A percentile compares a stretch with the other conserved stretches of the same genome.
Evolutionary conservation across 352 stramenopile species (phyloP).

Genomic region (Pelagophyceae sp.): DNA sequence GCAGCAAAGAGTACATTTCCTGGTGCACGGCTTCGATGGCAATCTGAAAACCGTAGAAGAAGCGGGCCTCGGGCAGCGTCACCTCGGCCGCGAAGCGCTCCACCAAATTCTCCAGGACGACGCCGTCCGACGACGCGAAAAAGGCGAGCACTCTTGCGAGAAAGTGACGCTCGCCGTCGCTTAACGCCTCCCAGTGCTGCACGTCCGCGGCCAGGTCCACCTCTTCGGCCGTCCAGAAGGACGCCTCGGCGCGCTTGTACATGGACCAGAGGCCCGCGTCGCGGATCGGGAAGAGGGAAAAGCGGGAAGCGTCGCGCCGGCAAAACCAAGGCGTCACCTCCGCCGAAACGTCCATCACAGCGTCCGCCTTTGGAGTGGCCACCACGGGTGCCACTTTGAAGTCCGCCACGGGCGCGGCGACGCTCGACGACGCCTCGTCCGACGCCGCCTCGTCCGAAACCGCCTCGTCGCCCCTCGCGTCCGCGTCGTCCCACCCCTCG

Average conservation of each 20-base stretch:
- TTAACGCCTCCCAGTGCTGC: slow-evolving; percentile 50
- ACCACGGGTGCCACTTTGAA: too few relatives aligned
- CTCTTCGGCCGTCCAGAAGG: slow-evolving; percentile 68
- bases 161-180: slow-evolving; percentile 50
- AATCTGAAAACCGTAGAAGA: slow-evolving; percentile 68
- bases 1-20: slow-evolving; percentile 60
- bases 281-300: slow-evolving; percentile 53
- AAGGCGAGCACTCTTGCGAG: slow-evolving; percentile 57
- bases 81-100: slow-evolving; percentile 56
- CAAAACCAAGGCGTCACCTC: too few relatives aligned
- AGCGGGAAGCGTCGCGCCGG: slow-evolving; percentile 17
- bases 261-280: slow-evolving; percentile 56
- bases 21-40: slow-evolving; percentile 64
- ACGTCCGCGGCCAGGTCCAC: slow-evolving; percentile 55
- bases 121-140: slow-evolving; percentile 59
- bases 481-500: too few relatives aligned
- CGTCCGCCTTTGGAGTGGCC: too few relatives aligned
- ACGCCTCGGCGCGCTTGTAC: slow-evolving; percentile 63
- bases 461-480: too few relatives aligned
- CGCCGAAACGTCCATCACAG: too few relatives aligned
- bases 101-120: slow-evolving; percentile 60
- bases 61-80: slow-evolving; percentile 51
- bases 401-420: too few relatives aligned
- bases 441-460: too few relatives aligned
- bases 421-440: too few relatives aligned